These are phyloP conservation scores for Arthrobotrys megalospora DNA, from an alignment of 2,329 filamentous ascomycete genomes.

Conservation along the genomic window DNA sequence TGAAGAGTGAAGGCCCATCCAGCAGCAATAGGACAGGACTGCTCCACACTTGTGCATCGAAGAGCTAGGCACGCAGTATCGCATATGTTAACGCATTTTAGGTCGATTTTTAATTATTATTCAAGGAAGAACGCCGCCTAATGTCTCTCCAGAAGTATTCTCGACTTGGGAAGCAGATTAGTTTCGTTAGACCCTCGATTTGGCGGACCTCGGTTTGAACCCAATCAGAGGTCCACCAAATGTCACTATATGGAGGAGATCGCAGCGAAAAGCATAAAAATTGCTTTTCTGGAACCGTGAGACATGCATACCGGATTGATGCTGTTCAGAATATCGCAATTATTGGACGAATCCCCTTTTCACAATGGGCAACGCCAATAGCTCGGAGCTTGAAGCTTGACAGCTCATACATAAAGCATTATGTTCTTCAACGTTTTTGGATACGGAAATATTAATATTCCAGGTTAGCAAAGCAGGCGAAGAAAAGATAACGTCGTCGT, in stretches of 20 bases:
- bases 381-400: slow-evolving; percentile 17
- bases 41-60: slow-evolving; percentile 58
- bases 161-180: slow-evolving; percentile 32
- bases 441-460: slow-evolving; percentile 54
- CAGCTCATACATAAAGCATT: slow-evolving; percentile 47
- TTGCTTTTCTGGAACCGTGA: slow-evolving; percentile 60
- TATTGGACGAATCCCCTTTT: slow-evolving; percentile 58
- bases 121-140: slow-evolving; percentile 55
- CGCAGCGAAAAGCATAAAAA: slow-evolving; percentile 23
- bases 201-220: slow-evolving; percentile 48
- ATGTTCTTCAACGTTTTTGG: slow-evolving; percentile 38
- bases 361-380: slow-evolving; percentile 13
- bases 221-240: slow-evolving; percentile 35
- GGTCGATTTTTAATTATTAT: slow-evolving; percentile 55
- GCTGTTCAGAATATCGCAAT: slow-evolving; percentile 45
- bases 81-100: slow-evolving; percentile 58
- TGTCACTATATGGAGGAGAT: slow-evolving; percentile 24
- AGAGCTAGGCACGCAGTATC: slow-evolving; percentile 57
- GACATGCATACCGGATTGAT: slow-evolving; percentile 54
- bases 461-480: slow-evolving; percentile 20
- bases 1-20: slow-evolving; percentile 35
- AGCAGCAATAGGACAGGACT: slow-evolving; percentile 19
- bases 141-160: slow-evolving; percentile 54
- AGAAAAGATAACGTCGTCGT: slow-evolving; percentile 40
- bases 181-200: slow-evolving; percentile 44